Evolutionary conservation across 75 land plant genomes (phyloP), one percentile per base, ranked within the genome.

Genomic region (Sequoia sempervirens): DNA sequence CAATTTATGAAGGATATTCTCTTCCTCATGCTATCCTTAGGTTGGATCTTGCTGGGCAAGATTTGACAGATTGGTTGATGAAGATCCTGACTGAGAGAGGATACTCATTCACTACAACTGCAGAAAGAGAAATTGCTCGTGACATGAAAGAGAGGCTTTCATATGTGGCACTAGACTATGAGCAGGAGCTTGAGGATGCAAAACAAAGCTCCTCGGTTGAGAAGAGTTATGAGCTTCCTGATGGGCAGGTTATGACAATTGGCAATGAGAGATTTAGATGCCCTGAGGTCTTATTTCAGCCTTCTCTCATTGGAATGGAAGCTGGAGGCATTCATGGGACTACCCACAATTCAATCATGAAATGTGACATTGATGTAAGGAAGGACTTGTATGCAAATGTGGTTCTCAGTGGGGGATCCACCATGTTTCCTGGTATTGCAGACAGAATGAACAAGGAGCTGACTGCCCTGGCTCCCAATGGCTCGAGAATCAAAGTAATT

Each of bases 71-170:
- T 56, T 87, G 87, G 6, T 58, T 86, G 45, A 86, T 86, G 87
- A 86, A 86, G 87, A 86, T 87, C 66, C 87, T 14, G 75, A 86
- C 32, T 11, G 52, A 50, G 52, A 50, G 52, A 12, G 52, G 52
- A 50, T 50, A 50, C 52, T 50, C 52, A 12, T 50, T 50, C 52
- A 50, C 52, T 0, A 50, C 52, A 50, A 50, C 52, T 50, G 52
- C 52, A 50, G 52, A 50, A 2, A 84, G 85, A 32, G 87, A 86
- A 40, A 86, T 86, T 81, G 84, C 75, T 75, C 68, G 70, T 18
- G 88, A 86, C 58, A 85, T 87, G 87, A 87, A 87, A 46, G 87
- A 86, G 47, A 86, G 75, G 64, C 64, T 86, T 38, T 83, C 87
- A 37, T 85, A 80, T 81, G 88, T 87, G 47, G 87, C 87, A 13